Percentiles rank a stretch among this genome's conserved stretches.
phyloP scores from a whole-genome alignment of 495 filamentous ascomycete species.

The Podospora anserina region DNA sequence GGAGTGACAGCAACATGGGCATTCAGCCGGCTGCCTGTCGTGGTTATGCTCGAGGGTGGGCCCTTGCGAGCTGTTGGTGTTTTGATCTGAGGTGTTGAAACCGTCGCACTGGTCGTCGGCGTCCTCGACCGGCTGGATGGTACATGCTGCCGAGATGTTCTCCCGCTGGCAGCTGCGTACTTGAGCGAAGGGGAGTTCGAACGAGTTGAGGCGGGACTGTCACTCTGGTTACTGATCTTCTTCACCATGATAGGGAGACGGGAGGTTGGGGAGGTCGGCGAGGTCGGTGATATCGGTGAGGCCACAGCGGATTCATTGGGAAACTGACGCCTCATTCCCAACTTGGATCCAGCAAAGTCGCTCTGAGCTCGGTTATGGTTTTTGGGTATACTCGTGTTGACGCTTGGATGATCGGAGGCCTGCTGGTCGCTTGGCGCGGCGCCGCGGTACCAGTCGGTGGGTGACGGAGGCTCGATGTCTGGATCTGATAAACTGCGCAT shows the following conservation, averaged over 20 bases:
- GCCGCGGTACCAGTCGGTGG: slow-evolving; percentile 53
- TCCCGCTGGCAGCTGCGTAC: slow-evolving; percentile 38
- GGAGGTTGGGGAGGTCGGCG: slow-evolving; percentile 38
- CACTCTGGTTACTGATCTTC: slow-evolving; percentile 38
- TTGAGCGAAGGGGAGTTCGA: slow-evolving; percentile 50
- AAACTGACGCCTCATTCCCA: slow-evolving; percentile 26
- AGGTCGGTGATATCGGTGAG: slow-evolving; percentile 29
- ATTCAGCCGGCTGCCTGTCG: slow-evolving; percentile 43
- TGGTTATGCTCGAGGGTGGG: slow-evolving; percentile 31
- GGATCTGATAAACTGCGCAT: slow-evolving; percentile 45
- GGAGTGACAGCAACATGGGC: slow-evolving; percentile 50
- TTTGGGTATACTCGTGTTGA: slow-evolving; percentile 28
- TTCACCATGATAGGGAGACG: slow-evolving; percentile 44
- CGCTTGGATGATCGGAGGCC: slow-evolving; percentile 28
- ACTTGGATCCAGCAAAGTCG: slow-evolving; percentile 44
- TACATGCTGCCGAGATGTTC: slow-evolving; percentile 37
- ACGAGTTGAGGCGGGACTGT: slow-evolving; percentile 47
- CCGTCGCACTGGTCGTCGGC: slow-evolving; percentile 34
- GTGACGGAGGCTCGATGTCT: slow-evolving; percentile 49
- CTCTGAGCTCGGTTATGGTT: slow-evolving; percentile 49
- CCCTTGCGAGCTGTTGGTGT: slow-evolving; percentile 39
- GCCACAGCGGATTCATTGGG: slow-evolving; percentile 19
- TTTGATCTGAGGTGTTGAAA: slow-evolving; percentile 35
- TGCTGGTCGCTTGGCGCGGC: slow-evolving; percentile 31
- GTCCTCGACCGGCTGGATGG: slow-evolving; percentile 31